These are phyloP conservation scores for Metschnikowia cerradonensis DNA, from an alignment of 805 yeast genomes.

Conservation along the genomic window DNA sequence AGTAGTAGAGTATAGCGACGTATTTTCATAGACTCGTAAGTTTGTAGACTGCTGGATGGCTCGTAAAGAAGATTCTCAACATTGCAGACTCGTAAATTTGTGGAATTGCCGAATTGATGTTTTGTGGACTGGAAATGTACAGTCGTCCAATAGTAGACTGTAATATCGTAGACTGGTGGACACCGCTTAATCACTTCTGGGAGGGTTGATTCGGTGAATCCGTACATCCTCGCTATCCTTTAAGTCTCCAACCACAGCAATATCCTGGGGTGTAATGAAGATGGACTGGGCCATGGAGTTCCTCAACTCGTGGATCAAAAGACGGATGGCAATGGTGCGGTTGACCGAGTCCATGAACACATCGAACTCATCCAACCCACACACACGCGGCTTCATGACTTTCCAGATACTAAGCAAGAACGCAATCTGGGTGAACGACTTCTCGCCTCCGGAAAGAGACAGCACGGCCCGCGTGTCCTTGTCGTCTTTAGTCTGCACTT, in stretches of 20 bases:
- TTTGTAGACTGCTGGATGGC: too few relatives aligned
- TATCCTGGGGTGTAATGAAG: constrained; percentile 91
- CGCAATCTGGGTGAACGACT: constrained; percentile 89
- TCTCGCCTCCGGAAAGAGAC: constrained; percentile 94
- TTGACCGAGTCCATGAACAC: constrained; percentile 96
- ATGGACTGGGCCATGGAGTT: constrained; percentile 75
- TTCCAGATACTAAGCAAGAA: constrained; percentile 87
- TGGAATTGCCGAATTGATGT: too few relatives aligned
- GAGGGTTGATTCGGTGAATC: constrained; percentile 56
- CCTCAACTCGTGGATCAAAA: constrained; percentile 66
- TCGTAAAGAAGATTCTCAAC: too few relatives aligned
- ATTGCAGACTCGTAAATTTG: too few relatives aligned
- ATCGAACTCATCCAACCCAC: constrained; percentile 95
- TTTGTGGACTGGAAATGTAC: too few relatives aligned
- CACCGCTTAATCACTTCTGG: constrained; percentile 22
- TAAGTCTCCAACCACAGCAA: constrained; percentile 62
- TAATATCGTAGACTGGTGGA: too few relatives aligned
- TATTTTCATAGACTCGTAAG: too few relatives aligned
- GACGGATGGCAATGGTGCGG: constrained; percentile 69
- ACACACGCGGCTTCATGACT: constrained; percentile 79
- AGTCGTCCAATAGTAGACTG: too few relatives aligned
- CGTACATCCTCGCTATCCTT: constrained; percentile 47
- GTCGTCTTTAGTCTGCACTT: constrained; percentile 59
- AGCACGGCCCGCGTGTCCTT: constrained; percentile 64
- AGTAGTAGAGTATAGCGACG: too few relatives aligned